phyloP scores from a whole-genome alignment of 805 yeast genomes.

The Kodamaea neixiangensis region DNA sequence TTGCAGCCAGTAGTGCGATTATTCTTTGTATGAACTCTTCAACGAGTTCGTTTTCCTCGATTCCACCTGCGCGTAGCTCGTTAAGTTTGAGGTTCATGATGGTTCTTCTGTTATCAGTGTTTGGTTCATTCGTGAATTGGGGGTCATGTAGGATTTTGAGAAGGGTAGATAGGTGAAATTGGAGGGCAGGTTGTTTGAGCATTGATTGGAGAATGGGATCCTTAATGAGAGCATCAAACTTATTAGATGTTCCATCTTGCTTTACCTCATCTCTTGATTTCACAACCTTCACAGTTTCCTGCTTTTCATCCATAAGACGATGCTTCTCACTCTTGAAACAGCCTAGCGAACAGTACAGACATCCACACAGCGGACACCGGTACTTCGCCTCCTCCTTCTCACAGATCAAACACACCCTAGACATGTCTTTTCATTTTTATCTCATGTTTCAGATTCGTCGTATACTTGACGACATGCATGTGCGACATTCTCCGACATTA shows the following conservation, averaged over 20 bases:
- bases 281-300: background rate
- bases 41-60: slow-evolving; percentile 64
- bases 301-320: slow-evolving; percentile 17
- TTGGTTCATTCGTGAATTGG: slow-evolving; percentile 48
- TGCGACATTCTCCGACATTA: too few relatives aligned
- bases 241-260: background rate
- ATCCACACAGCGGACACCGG: slow-evolving; percentile 55
- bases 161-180: slow-evolving; percentile 54
- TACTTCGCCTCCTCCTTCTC: slow-evolving; percentile 42
- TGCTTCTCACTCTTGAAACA: slow-evolving; percentile 58
- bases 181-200: slow-evolving; percentile 54
- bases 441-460: too few relatives aligned
- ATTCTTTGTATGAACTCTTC: slow-evolving; percentile 65
- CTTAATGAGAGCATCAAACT: slow-evolving; percentile 28
- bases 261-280: background rate
- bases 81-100: slow-evolving; percentile 63
- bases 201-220: slow-evolving; percentile 49
- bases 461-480: too few relatives aligned
- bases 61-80: slow-evolving; percentile 62
- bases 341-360: slow-evolving; percentile 54
- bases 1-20: slow-evolving; percentile 13
- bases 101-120: slow-evolving; percentile 54
- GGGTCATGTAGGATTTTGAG: slow-evolving; percentile 50
- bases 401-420: slow-evolving; percentile 18
- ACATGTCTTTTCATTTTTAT: background rate